These are phyloP conservation scores for Epichloe uncinata DNA, from an alignment of 2,329 filamentous ascomycete species.

Conservation along the genomic window DNA sequence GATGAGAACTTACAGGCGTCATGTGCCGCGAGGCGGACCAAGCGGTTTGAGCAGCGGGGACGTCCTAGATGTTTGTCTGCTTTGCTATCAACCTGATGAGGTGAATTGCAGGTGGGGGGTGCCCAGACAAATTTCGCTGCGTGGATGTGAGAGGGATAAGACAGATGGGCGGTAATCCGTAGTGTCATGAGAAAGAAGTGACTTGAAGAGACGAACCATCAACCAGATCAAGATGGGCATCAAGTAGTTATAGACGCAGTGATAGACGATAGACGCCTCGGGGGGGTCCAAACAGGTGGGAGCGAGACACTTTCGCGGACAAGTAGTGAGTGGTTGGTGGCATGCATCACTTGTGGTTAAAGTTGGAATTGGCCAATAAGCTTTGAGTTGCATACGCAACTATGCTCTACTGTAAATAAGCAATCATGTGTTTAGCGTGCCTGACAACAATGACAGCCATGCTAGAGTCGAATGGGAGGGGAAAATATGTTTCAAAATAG, in stretches of 20 bases:
- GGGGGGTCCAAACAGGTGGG: not conserved
- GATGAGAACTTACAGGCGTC: constrained; percentile 2
- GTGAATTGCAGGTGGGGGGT: not conserved
- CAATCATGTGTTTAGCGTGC: not conserved
- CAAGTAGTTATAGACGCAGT: not conserved
- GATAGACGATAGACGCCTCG: not conserved
- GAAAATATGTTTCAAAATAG: constrained; percentile 5
- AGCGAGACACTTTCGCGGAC: not conserved
- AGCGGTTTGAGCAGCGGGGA: constrained; percentile 2
- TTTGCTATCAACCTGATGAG: not conserved
- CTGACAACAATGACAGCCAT: constrained; percentile 1
- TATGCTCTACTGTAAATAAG: too few species aligned
- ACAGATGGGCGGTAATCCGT: too few species aligned
- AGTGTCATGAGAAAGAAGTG: too few species aligned
- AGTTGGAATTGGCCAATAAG: not conserved
- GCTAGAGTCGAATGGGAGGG: not conserved
- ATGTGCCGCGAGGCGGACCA: constrained; percentile 4
- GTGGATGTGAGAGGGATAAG: not conserved
- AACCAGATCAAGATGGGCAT: constrained; percentile 6
- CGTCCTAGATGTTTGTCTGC: not conserved
- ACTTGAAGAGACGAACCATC: constrained; percentile 5
- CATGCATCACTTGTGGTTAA: not conserved
- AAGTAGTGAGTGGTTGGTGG: not conserved
- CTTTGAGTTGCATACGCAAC: too few species aligned
- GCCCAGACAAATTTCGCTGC: not conserved